A percentile compares a stretch with the other conserved stretches of the same genome.
These are phyloP conservation scores for Epichloe elymi DNA, from an alignment of 2,329 filamentous ascomycete species.

Conservation along the genomic window DNA sequence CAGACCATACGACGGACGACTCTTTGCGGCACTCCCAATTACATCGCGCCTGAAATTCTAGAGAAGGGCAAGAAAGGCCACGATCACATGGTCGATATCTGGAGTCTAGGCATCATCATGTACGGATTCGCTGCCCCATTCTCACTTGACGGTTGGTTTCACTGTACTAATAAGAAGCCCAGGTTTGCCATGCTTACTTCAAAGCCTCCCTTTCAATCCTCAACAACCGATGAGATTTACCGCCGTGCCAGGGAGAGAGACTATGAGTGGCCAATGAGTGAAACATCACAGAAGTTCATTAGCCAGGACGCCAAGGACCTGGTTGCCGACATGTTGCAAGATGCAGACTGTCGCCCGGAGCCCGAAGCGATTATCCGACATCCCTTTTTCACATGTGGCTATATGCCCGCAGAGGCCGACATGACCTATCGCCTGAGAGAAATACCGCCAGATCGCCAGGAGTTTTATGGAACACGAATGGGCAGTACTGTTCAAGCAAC, in stretches of 20 bases:
- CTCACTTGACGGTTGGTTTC: neutral
- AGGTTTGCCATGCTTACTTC: conserved; percentile 95
- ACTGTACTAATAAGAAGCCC: conserved; percentile 2
- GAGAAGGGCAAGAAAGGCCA: conserved; percentile 91
- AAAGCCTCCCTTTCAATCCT: conserved; percentile 90
- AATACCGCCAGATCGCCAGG: conserved; percentile 39
- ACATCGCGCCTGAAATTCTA: conserved; percentile 92
- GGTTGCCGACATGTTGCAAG: conserved; percentile 61
- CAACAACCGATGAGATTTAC: conserved; percentile 78
- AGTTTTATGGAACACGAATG: conserved; percentile 41
- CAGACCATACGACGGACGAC: conserved; percentile 75
- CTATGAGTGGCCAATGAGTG: conserved; percentile 64
- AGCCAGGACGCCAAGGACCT: conserved; percentile 66
- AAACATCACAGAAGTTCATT: conserved; percentile 54
- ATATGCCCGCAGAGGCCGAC: conserved; percentile 50
- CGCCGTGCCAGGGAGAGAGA: conserved; percentile 55
- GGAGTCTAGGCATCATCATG: conserved; percentile 97
- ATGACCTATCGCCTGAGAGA: conserved; percentile 47
- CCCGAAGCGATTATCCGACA: conserved; percentile 71
- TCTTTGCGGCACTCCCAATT: conserved; percentile 93
- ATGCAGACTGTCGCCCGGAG: conserved; percentile 60
- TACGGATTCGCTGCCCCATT: conserved; percentile 29
- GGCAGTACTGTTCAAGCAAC: conserved; percentile 30
- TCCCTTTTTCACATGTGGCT: conserved; percentile 64
- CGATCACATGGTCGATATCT: conserved; percentile 95